phyloP scores from a whole-genome alignment of 164 flowering plant species.

The Liquidambar formosana region DNA sequence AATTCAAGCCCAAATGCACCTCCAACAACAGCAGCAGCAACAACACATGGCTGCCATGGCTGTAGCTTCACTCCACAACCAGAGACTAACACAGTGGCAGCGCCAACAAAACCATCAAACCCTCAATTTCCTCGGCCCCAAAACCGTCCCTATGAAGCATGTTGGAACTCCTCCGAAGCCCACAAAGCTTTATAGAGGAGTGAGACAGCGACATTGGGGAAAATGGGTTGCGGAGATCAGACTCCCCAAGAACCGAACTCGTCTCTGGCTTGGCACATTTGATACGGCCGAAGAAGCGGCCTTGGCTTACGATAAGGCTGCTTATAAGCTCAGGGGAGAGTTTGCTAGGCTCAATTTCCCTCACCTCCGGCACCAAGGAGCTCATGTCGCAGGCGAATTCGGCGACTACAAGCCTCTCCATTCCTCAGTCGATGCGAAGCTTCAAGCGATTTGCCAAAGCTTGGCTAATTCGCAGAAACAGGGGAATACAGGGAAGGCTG shows the following conservation, averaged over 20 bases:
- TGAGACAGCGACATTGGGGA: constrained; percentile 70
- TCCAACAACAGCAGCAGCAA: constrained; percentile 30
- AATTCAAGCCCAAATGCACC: constrained; percentile 47
- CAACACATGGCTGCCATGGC: constrained; percentile 9
- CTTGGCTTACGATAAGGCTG: constrained; percentile 55
- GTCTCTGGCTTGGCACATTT: constrained; percentile 69
- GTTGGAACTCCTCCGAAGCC: constrained; percentile 32
- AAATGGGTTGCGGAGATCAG: constrained; percentile 74
- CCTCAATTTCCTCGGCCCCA: constrained; percentile 33
- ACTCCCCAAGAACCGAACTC: constrained; percentile 59
- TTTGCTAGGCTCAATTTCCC: constrained; percentile 64
- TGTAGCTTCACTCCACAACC: constrained; percentile 13
- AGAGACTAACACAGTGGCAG: constrained; percentile 6
- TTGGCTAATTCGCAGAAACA: constrained; percentile 35
- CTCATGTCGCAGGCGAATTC: constrained; percentile 22
- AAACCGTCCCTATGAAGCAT: constrained; percentile 52
- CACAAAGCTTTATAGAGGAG: constrained; percentile 58
- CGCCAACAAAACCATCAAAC: constrained; percentile 3
- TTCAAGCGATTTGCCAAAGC: constrained; percentile 57
- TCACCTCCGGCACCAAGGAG: constrained; percentile 32
- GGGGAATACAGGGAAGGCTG: constrained; percentile 30
- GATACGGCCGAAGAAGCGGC: constrained; percentile 66
- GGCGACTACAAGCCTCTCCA: constrained; percentile 53
- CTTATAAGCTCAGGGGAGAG: constrained; percentile 59
- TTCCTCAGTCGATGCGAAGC: constrained; percentile 65